These are phyloP conservation scores for Halteria grandinella DNA, from an alignment of 73 alveolate genomes.

Conservation along the genomic window DNA sequence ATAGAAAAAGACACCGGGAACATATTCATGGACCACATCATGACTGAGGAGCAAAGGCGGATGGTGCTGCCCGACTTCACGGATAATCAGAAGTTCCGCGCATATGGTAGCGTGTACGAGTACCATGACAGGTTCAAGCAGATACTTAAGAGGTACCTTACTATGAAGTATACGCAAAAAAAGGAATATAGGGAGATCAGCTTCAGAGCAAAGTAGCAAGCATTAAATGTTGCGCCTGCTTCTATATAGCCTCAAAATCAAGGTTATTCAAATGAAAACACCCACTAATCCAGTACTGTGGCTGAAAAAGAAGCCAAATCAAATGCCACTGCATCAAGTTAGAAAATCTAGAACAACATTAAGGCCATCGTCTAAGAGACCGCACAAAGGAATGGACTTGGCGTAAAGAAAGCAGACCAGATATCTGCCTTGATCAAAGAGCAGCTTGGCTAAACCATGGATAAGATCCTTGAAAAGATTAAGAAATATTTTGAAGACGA, in stretches of 20 bases:
- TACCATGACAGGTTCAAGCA: constrained; percentile 23
- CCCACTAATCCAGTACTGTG: neutral
- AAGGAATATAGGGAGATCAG: neutral
- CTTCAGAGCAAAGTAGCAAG: no score
- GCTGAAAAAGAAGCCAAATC: neutral
- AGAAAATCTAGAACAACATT: neutral
- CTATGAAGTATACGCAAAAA: neutral
- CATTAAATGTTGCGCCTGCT: no score
- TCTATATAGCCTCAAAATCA: no score
- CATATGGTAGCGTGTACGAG: no score
- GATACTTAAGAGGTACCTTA: constrained; percentile 5
- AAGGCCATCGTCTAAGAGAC: constrained; percentile 19
- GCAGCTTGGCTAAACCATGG: constrained; percentile 12
- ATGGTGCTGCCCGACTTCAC: no score
- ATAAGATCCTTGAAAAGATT: neutral
- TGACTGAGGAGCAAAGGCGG: no score
- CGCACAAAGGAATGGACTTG: constrained; percentile 4
- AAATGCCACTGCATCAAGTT: neutral
- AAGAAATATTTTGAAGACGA: constrained; percentile 26
- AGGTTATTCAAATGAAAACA: no score
- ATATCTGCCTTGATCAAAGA: neutral
- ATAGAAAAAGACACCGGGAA: no score
- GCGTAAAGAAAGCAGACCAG: neutral
- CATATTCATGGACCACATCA: no score
- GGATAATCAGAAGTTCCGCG: no score